Conservation (phyloP, 2,329 filamentous ascomycete genomes). For the Phialocephala subalpina region DNA sequence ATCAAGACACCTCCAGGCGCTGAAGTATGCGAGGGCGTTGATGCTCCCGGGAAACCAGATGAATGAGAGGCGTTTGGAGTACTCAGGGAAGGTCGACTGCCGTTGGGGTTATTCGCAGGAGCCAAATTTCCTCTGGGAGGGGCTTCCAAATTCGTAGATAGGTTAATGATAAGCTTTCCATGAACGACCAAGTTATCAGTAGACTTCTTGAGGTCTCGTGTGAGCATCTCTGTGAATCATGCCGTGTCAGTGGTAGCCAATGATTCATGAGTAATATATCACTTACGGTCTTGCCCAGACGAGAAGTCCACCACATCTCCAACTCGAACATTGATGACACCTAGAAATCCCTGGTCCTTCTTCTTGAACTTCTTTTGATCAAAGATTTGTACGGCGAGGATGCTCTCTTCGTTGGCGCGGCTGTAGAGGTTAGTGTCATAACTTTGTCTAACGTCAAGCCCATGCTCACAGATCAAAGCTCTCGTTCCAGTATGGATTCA, state of each 20-base stretch:
- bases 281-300: slow-evolving; percentile 87
- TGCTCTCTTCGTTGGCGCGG: slow-evolving; percentile 91
- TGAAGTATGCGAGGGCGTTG: slow-evolving; percentile 48
- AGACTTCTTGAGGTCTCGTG: slow-evolving; percentile 94
- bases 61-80: slow-evolving; percentile 43
- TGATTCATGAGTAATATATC: slow-evolving; percentile 18
- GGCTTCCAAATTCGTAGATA: slow-evolving; percentile 86
- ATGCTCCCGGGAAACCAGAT: slow-evolving; percentile 35
- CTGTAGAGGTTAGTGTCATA: slow-evolving; percentile 56
- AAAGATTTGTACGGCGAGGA: slow-evolving; percentile 97
- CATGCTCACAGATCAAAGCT: slow-evolving; percentile 86
- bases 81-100: slow-evolving; percentile 42
- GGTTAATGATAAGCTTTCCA: slow-evolving; percentile 94
- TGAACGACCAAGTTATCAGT: slow-evolving; percentile 98
- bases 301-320: slow-evolving; percentile 93
- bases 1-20: slow-evolving; percentile 38
- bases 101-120: slow-evolving; percentile 38
- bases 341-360: slow-evolving; percentile 99
- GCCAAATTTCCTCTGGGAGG: slow-evolving; percentile 63
- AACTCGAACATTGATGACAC: slow-evolving; percentile 96
- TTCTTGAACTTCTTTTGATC: slow-evolving; percentile 99
- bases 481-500: slow-evolving; percentile 99
- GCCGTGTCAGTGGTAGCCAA: slow-evolving; percentile 19
- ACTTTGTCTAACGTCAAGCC: slow-evolving; percentile 32
- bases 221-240: slow-evolving; percentile 84